These are phyloP conservation scores for Cryomyces minteri DNA, from an alignment of 495 filamentous ascomycete genomes.

Conservation along the genomic window DNA sequence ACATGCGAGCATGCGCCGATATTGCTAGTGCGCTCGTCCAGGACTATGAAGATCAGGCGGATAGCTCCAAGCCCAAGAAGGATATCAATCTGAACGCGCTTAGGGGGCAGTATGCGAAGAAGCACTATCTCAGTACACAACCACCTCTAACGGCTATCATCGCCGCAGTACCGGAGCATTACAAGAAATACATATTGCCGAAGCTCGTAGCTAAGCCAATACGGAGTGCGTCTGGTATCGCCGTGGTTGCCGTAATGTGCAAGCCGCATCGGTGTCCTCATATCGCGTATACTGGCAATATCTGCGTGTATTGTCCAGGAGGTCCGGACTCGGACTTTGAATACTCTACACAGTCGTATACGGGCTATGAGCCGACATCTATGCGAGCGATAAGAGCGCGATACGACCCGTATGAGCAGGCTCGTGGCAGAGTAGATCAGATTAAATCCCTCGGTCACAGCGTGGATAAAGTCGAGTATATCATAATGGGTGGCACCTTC, in stretches of 20 bases:
- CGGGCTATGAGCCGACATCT: constrained; percentile 91
- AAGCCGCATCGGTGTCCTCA: constrained; percentile 96
- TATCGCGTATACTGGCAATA: constrained; percentile 88
- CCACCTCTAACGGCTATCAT: constrained; percentile 94
- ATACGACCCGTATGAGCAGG: constrained; percentile 97
- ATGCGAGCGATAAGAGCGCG: constrained; percentile 96
- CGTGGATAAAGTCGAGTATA: constrained; percentile 98
- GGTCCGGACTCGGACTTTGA: constrained; percentile 97
- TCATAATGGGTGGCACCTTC: constrained; percentile 98
- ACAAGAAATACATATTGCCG: constrained; percentile 97
- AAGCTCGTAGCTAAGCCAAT: constrained; percentile 95
- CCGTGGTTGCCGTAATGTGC: constrained; percentile 99
- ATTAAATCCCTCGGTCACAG: constrained; percentile 87
- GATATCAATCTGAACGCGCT: constrained; percentile 89
- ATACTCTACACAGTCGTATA: constrained; percentile 97
- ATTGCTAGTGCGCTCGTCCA: constrained; percentile 86
- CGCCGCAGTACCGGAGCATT: constrained; percentile 90
- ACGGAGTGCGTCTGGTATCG: constrained; percentile 82
- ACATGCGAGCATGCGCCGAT: constrained; percentile 82
- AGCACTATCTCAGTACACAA: constrained; percentile 66
- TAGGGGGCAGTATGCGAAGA: constrained; percentile 75
- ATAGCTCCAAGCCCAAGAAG: constrained; percentile 49
- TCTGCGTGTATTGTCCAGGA: constrained; percentile 96
- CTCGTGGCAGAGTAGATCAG: constrained; percentile 86
- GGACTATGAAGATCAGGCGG: constrained; percentile 64